Base-by-base conservation (phyloP, 768 basidiomycete genomes). In the Xerocomellus intermedius region DNA sequence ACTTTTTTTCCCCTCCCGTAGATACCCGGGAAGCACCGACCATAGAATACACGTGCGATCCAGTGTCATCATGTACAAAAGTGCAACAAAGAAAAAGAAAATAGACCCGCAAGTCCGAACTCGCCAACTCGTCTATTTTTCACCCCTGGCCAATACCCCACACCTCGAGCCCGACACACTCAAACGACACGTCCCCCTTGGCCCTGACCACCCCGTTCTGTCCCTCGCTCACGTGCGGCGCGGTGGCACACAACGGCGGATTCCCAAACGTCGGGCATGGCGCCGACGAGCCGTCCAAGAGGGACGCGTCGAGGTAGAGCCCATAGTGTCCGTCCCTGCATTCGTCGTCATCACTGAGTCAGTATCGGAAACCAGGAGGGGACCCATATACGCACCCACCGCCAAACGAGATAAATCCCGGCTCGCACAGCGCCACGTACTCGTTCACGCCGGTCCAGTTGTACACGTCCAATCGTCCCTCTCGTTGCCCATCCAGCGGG, bases 131-230 rank as follows among this genome's bases (percentile, higher is more conserved):
- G 13, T 37, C 1, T 7, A 1, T 6, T 1, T 6, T 16, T 50
- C 44, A 53, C 6, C 38, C 48, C 10, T 35, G 24, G 5, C 85
- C 86, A 41, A 94, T 74, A 5, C 82, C 87, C 95, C 95, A 97
- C 0, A 94, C 91, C 66, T 98, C 95, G 50, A 98, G 69, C 14
- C 89, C 94, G 0, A 96, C 87, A 69, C 93, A 93, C 65, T 96
- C 93, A 61, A 98, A 98, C n/a, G 76, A 71, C 9, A 80, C 79
- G 8, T 79, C 81, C 51, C 74, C 76, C 43, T 71, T 73, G 1
- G 45, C 42, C 7, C n/a, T 48, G 8, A 41, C 22, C 0, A 73
- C 65, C 0, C 79, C 76, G 4, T 42, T 42, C 16, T 19, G 37
- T 3, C 30, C 52, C 47, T 6, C 17, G 22, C 35, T 30, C 24